Conservation (phyloP, 352 stramenopile species). For the Phytophthora crassamura region DNA sequence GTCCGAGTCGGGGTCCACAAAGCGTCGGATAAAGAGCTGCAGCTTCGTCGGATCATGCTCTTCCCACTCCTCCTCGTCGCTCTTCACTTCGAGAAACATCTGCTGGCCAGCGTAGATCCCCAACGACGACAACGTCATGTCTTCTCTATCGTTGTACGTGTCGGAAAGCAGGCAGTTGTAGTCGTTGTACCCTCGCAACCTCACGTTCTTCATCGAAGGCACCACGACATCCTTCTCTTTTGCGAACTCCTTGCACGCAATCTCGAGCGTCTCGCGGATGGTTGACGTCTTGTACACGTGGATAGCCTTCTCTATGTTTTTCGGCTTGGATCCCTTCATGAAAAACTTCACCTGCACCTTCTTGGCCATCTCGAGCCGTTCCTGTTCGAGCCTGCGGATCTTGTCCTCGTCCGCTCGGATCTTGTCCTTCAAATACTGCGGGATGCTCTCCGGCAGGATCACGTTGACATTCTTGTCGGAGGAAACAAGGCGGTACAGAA, state of each 20-base stretch:
- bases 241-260: slow-evolving; percentile 60
- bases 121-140: slow-evolving; percentile 59
- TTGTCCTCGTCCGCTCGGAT: slow-evolving; percentile 77
- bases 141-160: slow-evolving; percentile 63
- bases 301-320: slow-evolving; percentile 75
- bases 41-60: slow-evolving; percentile 67
- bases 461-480: slow-evolving; percentile 70
- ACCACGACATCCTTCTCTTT: slow-evolving; percentile 62
- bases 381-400: slow-evolving; percentile 56
- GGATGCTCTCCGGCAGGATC: slow-evolving; percentile 66
- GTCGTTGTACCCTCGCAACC: slow-evolving; percentile 77
- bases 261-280: slow-evolving; percentile 54
- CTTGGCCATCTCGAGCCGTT: slow-evolving; percentile 76
- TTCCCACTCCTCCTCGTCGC: slow-evolving; percentile 67
- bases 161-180: slow-evolving; percentile 77
- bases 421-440: slow-evolving; percentile 68
- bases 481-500: slow-evolving; percentile 89
- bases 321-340: slow-evolving; percentile 70
- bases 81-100: slow-evolving; percentile 77
- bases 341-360: slow-evolving; percentile 84
- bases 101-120: slow-evolving; percentile 78
- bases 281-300: slow-evolving; percentile 82
- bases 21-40: slow-evolving; percentile 77
- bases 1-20: slow-evolving; percentile 37
- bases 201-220: slow-evolving; percentile 60